Conservation (phyloP, 148 eudicot species). For the Bassia scoparia region DNA sequence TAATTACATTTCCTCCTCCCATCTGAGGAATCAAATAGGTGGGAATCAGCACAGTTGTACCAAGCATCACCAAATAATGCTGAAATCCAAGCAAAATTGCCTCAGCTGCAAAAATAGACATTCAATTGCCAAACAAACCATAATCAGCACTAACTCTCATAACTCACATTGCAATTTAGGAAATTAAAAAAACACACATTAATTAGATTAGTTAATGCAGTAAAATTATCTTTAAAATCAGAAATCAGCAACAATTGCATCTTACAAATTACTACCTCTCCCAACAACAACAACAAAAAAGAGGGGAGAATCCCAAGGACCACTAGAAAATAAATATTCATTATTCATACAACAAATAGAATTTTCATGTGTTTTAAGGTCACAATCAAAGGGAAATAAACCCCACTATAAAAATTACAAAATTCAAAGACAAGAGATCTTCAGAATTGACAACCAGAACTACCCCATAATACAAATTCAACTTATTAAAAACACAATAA, state of each 20-base stretch:
- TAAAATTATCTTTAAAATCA: no score
- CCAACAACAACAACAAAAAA: no score
- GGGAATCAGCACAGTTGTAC: conserved; percentile 83
- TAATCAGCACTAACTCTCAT: conserved; percentile 20
- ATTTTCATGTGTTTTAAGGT: not conserved
- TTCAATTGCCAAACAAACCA: not conserved
- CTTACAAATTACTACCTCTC: no score
- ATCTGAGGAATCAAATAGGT: conserved; percentile 70
- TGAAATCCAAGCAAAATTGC: conserved; percentile 84
- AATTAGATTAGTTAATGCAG: no score
- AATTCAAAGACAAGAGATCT: conserved; percentile 22
- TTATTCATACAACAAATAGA: not conserved
- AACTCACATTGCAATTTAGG: no score
- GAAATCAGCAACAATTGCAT: no score
- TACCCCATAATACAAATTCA: not conserved
- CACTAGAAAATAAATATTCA: not conserved
- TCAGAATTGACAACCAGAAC: conserved; percentile 10
- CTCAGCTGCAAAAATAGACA: conserved; percentile 50
- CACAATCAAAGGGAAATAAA: conserved; percentile 20
- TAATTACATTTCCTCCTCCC: conserved; percentile 80
- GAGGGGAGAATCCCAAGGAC: not conserved
- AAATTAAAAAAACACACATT: no score
- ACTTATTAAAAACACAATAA: no score
- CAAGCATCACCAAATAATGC: conserved; percentile 87
- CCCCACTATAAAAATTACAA: conserved; percentile 2